A percentile compares a stretch with the other conserved stretches of the same genome.
Evolutionary conservation across 2,329 filamentous ascomycete species (phyloP).

Genomic region (Penicillium paneum): DNA sequence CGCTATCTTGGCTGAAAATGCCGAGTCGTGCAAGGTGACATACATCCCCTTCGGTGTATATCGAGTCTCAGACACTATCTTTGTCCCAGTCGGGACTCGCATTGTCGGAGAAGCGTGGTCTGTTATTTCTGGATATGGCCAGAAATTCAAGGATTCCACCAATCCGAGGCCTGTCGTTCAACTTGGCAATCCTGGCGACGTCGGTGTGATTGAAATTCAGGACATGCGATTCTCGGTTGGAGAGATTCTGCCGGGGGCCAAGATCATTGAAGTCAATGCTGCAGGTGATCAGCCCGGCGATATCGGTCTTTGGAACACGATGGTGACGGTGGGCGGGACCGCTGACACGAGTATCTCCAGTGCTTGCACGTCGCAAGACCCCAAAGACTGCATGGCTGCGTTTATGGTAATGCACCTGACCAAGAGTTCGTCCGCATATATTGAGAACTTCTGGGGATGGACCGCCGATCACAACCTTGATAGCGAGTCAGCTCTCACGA

Average conservation of each 20-base stretch:
- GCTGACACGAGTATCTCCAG: constrained; percentile 40
- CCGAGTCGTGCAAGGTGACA: constrained; percentile 30
- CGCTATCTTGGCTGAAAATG: constrained; percentile 31
- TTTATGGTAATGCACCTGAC: constrained; percentile 54
- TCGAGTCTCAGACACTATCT: constrained; percentile 46
- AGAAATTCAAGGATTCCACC: constrained; percentile 44
- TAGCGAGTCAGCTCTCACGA: constrained; percentile 33
- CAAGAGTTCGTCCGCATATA: constrained; percentile 47
- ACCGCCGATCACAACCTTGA: constrained; percentile 51
- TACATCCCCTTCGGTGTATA: constrained; percentile 38
- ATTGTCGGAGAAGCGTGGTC: constrained; percentile 57
- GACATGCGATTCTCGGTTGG: constrained; percentile 54
- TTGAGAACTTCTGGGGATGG: constrained; percentile 56
- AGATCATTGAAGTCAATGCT: constrained; percentile 53
- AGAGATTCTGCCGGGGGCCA: constrained; percentile 46
- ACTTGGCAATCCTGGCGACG: constrained; percentile 52
- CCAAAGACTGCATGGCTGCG: constrained; percentile 48
- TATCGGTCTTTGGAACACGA: constrained; percentile 51
- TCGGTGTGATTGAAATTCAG: constrained; percentile 50
- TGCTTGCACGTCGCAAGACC: constrained; percentile 36
- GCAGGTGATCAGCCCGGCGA: constrained; percentile 46
- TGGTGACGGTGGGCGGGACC: constrained; percentile 49
- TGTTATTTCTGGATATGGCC: constrained; percentile 49
- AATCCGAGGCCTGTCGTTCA: constrained; percentile 50
- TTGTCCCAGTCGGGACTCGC: constrained; percentile 48